Conservation (phyloP, 2,329 filamentous ascomycete genomes). For the Trichoderma endophyticum region DNA sequence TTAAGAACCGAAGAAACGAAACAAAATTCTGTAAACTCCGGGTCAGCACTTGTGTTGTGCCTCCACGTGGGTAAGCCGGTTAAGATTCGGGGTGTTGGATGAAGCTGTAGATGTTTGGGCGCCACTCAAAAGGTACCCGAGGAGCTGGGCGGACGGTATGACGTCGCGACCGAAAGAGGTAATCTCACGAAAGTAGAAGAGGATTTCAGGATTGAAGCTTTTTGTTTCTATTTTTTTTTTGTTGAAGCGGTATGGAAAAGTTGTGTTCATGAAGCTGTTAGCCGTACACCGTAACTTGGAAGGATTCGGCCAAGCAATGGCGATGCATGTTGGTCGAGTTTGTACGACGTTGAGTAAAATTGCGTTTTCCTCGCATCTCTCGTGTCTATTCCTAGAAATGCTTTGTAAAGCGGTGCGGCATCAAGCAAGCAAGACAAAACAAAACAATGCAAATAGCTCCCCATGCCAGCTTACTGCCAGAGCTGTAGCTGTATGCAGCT, state of each 20-base stretch:
- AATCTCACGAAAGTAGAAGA: not conserved
- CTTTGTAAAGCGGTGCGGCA: conserved; percentile 3
- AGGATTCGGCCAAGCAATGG: not conserved
- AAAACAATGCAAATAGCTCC: not conserved
- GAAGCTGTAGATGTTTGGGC: not conserved
- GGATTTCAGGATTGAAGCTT: not conserved
- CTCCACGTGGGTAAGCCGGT: not conserved
- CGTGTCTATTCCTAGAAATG: conserved; percentile 1
- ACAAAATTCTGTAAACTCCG: not conserved
- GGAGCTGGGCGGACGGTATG: not conserved
- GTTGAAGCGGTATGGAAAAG: not conserved
- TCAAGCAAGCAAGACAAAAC: not conserved
- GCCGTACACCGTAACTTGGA: not conserved
- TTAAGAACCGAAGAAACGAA: conserved; percentile 8
- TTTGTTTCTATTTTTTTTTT: not conserved
- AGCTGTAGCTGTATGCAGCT: not conserved
- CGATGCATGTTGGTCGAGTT: not conserved
- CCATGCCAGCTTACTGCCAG: not conserved
- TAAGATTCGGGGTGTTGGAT: not conserved
- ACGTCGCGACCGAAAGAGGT: not conserved
- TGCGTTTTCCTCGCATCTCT: not conserved
- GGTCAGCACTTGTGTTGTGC: conserved; percentile 3
- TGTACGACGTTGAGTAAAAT: not conserved
- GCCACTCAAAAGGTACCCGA: not conserved
- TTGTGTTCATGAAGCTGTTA: not conserved